Evolutionary conservation across 2,329 filamentous ascomycete genomes (phyloP), one percentile per base, ranked within the genome.

Genomic region (Macrophomina phaseolina): DNA sequence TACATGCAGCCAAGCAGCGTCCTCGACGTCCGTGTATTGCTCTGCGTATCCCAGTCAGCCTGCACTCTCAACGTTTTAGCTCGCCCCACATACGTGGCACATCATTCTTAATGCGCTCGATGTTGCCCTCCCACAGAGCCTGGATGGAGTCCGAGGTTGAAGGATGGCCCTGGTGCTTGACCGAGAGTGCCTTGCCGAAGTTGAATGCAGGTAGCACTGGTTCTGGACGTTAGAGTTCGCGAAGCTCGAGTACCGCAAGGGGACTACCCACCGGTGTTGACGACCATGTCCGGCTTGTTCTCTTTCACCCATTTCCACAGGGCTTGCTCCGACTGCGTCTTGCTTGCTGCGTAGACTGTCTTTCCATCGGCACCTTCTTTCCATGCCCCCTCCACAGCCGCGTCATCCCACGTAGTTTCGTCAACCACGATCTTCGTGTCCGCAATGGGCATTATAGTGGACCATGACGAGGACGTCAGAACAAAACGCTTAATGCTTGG

Each of bases 401-500:
- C 68, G 23, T 74, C 69, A 66, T 81, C 77, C 73, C 76, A 80
- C 9, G 73, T 73, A 2, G 73, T 67, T 7, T 69, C 67, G 68
- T 60, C 78, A 62, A 56, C 5, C 6, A 68, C 68, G 67, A 78
- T 71, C 58, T 75, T 70, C 66, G 77, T 72, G 68, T 78, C 71
- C 3, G 74, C 72, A 11, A 71, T 49, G 11, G 65, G 56, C 48
- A 67, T 36, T 2, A 14, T 71, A 23, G 75, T 73, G 14, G 81
- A 77, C 40, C 73, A 69, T 7, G 79, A 81, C 0, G 79, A 82
- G 0, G 80, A 83, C 1, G 81, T 84, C 67, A 76, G 77, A 11
- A 84, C 81, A 34, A 83, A 77, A 5, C 81, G 73, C 65, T 80
- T 81, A 18, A 85, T 70, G 0, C 75, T 78, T 0, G 80, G 72